Evolutionary conservation across 192 early-diverging fungal species (phyloP).

Genomic region (Obelidium mucronatum): DNA sequence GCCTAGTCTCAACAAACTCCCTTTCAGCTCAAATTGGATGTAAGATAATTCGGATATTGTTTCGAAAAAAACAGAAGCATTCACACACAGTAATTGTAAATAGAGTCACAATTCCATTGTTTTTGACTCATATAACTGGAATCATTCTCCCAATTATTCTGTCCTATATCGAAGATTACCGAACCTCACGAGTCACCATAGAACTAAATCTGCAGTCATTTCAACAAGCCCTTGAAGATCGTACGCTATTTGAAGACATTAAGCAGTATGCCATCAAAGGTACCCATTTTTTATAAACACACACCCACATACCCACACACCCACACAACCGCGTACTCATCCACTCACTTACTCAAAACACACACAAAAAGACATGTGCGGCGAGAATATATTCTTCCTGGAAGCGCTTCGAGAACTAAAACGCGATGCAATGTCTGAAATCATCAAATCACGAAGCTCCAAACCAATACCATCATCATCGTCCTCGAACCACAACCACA

Average conservation of each 20-base stretch:
- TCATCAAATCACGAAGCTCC: neutral
- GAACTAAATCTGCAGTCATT: neutral
- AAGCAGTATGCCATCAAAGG: slow-evolving; percentile 8
- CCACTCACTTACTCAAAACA: neutral
- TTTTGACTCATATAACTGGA: neutral
- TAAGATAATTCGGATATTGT: neutral
- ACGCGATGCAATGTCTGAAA: neutral
- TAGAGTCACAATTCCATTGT: neutral
- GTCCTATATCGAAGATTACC: neutral
- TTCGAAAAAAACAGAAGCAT: neutral
- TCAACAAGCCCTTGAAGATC: neutral
- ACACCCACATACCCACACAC: no score
- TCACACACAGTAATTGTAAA: neutral
- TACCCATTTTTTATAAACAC: neutral
- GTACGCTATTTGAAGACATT: slow-evolving; percentile 4
- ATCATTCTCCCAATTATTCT: neutral
- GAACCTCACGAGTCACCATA: neutral
- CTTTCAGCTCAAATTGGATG: slow-evolving; percentile 6
- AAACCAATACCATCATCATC: neutral
- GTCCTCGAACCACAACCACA: neutral
- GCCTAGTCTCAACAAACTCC: neutral
- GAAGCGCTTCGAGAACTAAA: neutral
- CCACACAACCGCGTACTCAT: neutral
- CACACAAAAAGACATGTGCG: slow-evolving; percentile 5
- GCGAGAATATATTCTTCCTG: slow-evolving; percentile 20